Percentiles rank a stretch among this genome's conserved stretches.
phyloP scores from a whole-genome alignment of 768 basidiomycete genomes.

The Suillus decipiens region DNA sequence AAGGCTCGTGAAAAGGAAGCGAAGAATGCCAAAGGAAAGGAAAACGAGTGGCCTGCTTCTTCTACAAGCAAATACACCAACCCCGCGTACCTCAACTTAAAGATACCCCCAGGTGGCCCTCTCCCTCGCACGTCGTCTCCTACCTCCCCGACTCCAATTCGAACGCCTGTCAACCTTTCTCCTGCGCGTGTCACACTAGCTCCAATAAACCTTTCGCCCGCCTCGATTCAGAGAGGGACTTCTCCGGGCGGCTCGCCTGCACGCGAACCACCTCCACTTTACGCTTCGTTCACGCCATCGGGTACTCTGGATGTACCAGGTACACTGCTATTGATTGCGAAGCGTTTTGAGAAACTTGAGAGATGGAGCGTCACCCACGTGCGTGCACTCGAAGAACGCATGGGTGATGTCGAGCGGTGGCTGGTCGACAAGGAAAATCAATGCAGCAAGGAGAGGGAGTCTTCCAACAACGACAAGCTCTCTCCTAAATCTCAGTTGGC shows the following conservation, averaged over 20 bases:
- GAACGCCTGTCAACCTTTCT: slow-evolving; percentile 28
- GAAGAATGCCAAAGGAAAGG: slow-evolving; percentile 42
- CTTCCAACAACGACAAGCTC: slow-evolving; percentile 22
- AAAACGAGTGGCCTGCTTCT: slow-evolving; percentile 59
- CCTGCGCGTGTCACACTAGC: slow-evolving; percentile 44
- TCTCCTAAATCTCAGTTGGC: slow-evolving; percentile 41
- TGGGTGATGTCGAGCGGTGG: slow-evolving; percentile 92
- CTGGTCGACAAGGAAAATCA: slow-evolving; percentile 82
- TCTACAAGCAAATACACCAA: slow-evolving; percentile 55
- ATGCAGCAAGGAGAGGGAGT: slow-evolving; percentile 44
- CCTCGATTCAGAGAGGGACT: slow-evolving; percentile 54
- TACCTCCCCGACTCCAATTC: slow-evolving; percentile 61
- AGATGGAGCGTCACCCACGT: slow-evolving; percentile 90
- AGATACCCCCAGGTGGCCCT: slow-evolving; percentile 48
- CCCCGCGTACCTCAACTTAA: slow-evolving; percentile 57
- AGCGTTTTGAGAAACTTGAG: slow-evolving; percentile 84
- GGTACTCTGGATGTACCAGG: slow-evolving; percentile 75
- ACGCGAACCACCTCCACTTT: slow-evolving; percentile 64
- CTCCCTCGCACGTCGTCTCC: slow-evolving; percentile 54
- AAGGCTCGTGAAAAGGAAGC: slow-evolving; percentile 65
- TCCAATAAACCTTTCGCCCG: slow-evolving; percentile 55
- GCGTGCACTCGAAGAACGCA: slow-evolving; percentile 85
- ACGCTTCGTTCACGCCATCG: slow-evolving; percentile 71
- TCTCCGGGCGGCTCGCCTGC: slow-evolving; percentile 40
- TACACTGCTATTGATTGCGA: slow-evolving; percentile 72